Conservation (phyloP, 805 yeast genomes). For the Ogataea henricii region DNA sequence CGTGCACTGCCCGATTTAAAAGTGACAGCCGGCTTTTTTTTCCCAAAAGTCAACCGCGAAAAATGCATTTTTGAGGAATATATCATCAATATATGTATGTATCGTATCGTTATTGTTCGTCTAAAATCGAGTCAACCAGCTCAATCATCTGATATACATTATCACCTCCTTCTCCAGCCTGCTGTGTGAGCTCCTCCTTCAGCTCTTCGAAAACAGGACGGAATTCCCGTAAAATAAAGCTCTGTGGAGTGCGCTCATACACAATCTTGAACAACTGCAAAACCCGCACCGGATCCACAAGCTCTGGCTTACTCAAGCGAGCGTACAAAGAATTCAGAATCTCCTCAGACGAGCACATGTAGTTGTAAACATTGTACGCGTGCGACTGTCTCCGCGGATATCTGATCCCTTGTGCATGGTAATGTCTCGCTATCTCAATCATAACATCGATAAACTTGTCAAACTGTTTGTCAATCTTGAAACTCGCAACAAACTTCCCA, state of each 20-base stretch:
- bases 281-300: slow-evolving; percentile 16
- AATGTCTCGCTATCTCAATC: slow-evolving; percentile 10
- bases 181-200: slow-evolving; percentile 7
- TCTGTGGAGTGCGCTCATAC: slow-evolving; percentile 17
- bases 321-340: slow-evolving; percentile 17
- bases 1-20: background rate
- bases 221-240: slow-evolving; percentile 16
- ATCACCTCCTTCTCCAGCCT: background rate
- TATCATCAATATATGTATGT: slow-evolving; percentile 5
- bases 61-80: slow-evolving; percentile 8
- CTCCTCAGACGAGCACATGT: slow-evolving; percentile 22
- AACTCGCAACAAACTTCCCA: slow-evolving; percentile 14
- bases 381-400: slow-evolving; percentile 10
- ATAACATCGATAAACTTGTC: slow-evolving; percentile 15
- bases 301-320: slow-evolving; percentile 14
- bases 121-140: slow-evolving; percentile 5
- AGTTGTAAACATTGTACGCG: slow-evolving; percentile 17
- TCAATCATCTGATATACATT: slow-evolving; percentile 1
- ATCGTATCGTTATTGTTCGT: background rate
- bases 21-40: background rate
- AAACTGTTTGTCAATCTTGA: slow-evolving; percentile 14
- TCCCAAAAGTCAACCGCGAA: background rate
- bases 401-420: slow-evolving; percentile 5
- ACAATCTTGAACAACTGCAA: slow-evolving; percentile 14
- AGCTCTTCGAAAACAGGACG: slow-evolving; percentile 19